A percentile compares a stretch with the other conserved stretches of the same genome.
phyloP scores from a whole-genome alignment of 2,329 filamentous ascomycete genomes.

The Colletotrichum incanum region DNA sequence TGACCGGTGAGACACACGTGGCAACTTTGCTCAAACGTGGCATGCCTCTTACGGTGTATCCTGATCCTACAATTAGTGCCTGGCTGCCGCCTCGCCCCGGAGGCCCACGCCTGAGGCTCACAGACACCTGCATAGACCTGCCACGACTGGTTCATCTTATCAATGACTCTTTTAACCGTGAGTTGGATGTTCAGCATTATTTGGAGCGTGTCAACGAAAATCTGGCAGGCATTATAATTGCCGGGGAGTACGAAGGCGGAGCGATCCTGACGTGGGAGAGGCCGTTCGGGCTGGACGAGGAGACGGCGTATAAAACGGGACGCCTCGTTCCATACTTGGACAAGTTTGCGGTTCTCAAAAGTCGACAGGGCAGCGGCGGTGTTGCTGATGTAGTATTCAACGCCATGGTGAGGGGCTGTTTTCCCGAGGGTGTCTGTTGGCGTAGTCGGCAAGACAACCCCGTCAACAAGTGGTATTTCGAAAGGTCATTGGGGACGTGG shows the following conservation, averaged over 20 bases:
- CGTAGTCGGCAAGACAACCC: constrained; percentile 90
- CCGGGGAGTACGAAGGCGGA: constrained; percentile 95
- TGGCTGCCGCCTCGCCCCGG: constrained; percentile 79
- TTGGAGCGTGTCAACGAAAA: constrained; percentile 84
- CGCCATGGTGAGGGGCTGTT: constrained; percentile 91
- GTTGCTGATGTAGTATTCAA: constrained; percentile 98
- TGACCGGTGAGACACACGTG: constrained; percentile 48
- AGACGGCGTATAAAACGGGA: constrained; percentile 67
- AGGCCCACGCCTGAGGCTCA: constrained; percentile 76
- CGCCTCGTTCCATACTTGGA: constrained; percentile 93
- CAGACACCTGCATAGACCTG: constrained; percentile 87
- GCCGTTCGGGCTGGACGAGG: constrained; percentile 72
- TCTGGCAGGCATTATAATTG: constrained; percentile 93
- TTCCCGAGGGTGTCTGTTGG: constrained; percentile 93
- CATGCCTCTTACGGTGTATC: constrained; percentile 89
- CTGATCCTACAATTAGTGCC: constrained; percentile 74
- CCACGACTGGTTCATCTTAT: constrained; percentile 88
- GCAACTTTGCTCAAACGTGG: constrained; percentile 93
- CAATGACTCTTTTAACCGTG: constrained; percentile 91
- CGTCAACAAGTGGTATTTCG: constrained; percentile 99
- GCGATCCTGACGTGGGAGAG: constrained; percentile 96
- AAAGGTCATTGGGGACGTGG: constrained; percentile 86
- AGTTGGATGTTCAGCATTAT: constrained; percentile 88
- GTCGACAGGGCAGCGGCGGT: constrained; percentile 89
- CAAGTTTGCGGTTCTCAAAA: constrained; percentile 95